phyloP scores from a whole-genome alignment of 768 basidiomycete genomes.

The Kwoniella shandongensis region DNA sequence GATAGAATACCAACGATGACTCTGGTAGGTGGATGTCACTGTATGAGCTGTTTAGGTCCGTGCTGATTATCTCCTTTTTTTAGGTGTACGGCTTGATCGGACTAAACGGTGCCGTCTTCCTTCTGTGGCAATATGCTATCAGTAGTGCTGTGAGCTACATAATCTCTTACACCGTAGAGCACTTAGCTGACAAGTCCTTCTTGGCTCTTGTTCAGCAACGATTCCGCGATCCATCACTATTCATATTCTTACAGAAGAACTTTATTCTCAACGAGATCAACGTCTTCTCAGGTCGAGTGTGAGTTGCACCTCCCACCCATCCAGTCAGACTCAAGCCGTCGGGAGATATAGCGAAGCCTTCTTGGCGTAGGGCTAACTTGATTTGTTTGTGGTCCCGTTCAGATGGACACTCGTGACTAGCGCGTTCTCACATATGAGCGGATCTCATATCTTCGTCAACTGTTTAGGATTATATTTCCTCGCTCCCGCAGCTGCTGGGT shows the following conservation, averaged over 20 bases:
- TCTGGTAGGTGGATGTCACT: constrained; percentile 26
- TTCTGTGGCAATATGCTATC: constrained; percentile 51
- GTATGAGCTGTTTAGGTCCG: not conserved
- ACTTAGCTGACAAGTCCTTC: not conserved
- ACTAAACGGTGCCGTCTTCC: constrained; percentile 45
- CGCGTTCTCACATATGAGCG: constrained; percentile 48
- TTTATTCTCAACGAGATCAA: constrained; percentile 50
- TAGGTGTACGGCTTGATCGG: constrained; percentile 46
- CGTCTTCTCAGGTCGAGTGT: constrained; percentile 48
- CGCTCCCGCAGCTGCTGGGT: constrained; percentile 46
- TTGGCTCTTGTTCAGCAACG: constrained; percentile 20
- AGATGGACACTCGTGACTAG: constrained; percentile 50
- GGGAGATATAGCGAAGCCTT: not conserved
- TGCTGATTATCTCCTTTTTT: not conserved
- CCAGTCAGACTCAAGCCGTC: not conserved
- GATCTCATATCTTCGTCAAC: constrained; percentile 50
- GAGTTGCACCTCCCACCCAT: too few species aligned
- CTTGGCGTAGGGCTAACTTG: not conserved
- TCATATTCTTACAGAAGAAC: constrained; percentile 46
- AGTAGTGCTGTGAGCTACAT: constrained; percentile 27
- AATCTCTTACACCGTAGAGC: constrained; percentile 1
- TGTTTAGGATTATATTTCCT: constrained; percentile 51
- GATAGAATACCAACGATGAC: constrained; percentile 40
- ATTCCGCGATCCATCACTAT: constrained; percentile 48
- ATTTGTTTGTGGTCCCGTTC: not conserved